Base-by-base conservation (phyloP, 2,329 filamentous ascomycete species). In the Fusarium abutilonis region DNA sequence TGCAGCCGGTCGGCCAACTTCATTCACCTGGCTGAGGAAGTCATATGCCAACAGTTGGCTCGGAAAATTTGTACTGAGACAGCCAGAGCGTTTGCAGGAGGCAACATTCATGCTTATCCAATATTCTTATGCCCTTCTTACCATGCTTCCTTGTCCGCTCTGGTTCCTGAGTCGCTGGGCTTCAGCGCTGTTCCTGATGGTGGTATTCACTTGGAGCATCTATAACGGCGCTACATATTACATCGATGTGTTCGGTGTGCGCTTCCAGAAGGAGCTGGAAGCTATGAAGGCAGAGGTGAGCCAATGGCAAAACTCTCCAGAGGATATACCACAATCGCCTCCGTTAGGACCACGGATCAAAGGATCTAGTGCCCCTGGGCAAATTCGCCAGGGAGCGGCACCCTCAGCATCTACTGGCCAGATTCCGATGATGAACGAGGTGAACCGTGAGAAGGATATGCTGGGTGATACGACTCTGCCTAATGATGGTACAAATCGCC, bases 161-260 rank as follows among this genome's bases (percentile, higher is more conserved):
- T 99, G 95, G 94, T 97, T 99, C 77, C 90, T 91, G 82, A 95
- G 89, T 73, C 87, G 89, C 40, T 92, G 88, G 83, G 89, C 91
- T 0, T 95, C 91, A 36, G 87, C 89, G 3, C 66, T 75, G 0
- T 99, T 97, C 77, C 81, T 99, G 41, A 81, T 89, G 51, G 78
- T 86, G 3, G 88, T 99, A n/a, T 98, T 99, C 72, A 83, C 87
- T 39, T 97, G 93, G 93, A 96, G 92, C 68, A 90, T 97, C 52
- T 96, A 97, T 80, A 99, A 99, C 69, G 95, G 95, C 29, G 92
- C 95, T 15, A 98, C 93, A 1, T 99, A 91, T 76, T 99, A 99
- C 77, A 98, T 99, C 72, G 95, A 99, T 70, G 92, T 98, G 2
- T 99, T 98, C 74, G 95, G 96, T 50, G 96, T 91, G 70, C 87